Conservation (phyloP, 73 alveolate genomes). For the Halteria grandinella region DNA sequence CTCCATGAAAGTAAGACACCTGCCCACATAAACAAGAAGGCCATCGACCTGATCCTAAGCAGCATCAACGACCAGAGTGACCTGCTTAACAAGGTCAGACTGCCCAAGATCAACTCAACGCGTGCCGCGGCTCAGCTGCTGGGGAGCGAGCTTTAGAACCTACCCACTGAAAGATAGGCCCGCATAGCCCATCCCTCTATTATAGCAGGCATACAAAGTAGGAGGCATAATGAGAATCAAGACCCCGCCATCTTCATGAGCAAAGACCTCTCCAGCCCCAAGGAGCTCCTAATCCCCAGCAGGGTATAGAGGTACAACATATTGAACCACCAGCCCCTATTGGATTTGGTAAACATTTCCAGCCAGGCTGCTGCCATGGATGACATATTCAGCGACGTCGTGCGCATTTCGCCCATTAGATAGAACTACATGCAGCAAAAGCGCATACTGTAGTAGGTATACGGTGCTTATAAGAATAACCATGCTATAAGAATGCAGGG, state of each 20-base stretch:
- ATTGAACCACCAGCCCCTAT: too few relatives aligned
- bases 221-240: too few relatives aligned
- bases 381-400: constrained; percentile 13
- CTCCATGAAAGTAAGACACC: not conserved
- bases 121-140: too few relatives aligned
- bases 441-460: constrained; percentile 13
- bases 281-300: not conserved
- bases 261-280: not conserved
- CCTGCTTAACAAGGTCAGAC: not conserved
- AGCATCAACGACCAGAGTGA: too few relatives aligned
- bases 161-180: too few relatives aligned
- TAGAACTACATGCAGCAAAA: constrained; percentile 9
- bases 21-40: not conserved
- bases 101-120: constrained; percentile 3
- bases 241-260: not conserved
- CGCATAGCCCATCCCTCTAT: too few relatives aligned
- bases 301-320: not conserved
- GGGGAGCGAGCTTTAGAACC: too few relatives aligned
- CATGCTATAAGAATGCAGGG: too few relatives aligned
- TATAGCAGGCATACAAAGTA: too few relatives aligned
- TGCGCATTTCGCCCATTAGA: not conserved
- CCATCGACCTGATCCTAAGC: too few relatives aligned
- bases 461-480: constrained; percentile 43
- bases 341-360: too few relatives aligned
- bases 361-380: too few relatives aligned